These are phyloP conservation scores for Mycena vitilis DNA, from an alignment of 768 basidiomycete species.

Conservation along the genomic window DNA sequence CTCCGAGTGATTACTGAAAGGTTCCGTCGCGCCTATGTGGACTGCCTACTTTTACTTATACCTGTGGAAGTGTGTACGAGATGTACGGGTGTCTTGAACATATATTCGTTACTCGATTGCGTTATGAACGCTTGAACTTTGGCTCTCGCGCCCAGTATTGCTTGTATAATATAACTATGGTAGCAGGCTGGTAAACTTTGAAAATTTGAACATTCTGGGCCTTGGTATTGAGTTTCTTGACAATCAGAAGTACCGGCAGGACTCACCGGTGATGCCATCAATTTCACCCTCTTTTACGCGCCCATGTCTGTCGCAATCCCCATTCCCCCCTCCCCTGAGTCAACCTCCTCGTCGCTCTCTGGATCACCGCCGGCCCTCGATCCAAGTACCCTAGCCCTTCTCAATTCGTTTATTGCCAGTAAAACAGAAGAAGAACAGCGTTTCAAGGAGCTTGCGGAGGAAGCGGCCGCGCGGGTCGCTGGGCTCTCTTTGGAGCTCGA, in stretches of 20 bases:
- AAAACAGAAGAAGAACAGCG: constrained; percentile 57
- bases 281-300: neutral
- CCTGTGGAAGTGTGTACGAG: too few relatives aligned
- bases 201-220: too few relatives aligned
- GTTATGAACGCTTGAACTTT: too few relatives aligned
- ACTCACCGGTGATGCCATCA: neutral
- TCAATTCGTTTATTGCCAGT: constrained; percentile 52
- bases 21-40: too few relatives aligned
- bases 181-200: too few relatives aligned
- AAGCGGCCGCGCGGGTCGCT: constrained; percentile 48
- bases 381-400: constrained; percentile 51
- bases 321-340: constrained; percentile 35
- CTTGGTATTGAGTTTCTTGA: too few relatives aligned
- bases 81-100: too few relatives aligned
- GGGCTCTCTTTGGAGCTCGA: constrained; percentile 41
- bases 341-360: constrained; percentile 43
- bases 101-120: too few relatives aligned
- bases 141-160: too few relatives aligned
- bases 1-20: neutral
- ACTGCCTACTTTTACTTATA: too few relatives aligned
- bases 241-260: too few relatives aligned
- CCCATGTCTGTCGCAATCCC: constrained; percentile 36
- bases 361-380: constrained; percentile 52
- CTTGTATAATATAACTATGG: too few relatives aligned
- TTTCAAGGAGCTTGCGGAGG: constrained; percentile 53